Evolutionary conservation across 192 early-diverging fungal genomes (phyloP).

Genomic region (Linnemannia zychae): DNA sequence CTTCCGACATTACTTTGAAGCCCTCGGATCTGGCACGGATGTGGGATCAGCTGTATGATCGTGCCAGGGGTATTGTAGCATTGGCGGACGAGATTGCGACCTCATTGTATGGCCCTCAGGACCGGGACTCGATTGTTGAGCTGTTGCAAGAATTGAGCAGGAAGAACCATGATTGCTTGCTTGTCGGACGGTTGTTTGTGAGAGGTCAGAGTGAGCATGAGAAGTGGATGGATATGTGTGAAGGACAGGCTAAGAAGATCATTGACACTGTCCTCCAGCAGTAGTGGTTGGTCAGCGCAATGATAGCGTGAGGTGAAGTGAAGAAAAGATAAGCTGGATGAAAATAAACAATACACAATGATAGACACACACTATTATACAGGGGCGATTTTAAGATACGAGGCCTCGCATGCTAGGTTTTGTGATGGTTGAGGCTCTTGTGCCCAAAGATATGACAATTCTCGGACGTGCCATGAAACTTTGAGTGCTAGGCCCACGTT

Average conservation of each 20-base stretch:
- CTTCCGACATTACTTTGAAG: constrained; percentile 2
- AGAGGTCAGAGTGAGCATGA: constrained; percentile 46
- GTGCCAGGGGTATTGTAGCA: constrained; percentile 35
- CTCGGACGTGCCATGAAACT: too few species aligned
- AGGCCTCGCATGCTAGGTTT: too few species aligned
- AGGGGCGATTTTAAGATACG: too few species aligned
- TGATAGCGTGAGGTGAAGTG: neutral
- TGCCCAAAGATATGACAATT: too few species aligned
- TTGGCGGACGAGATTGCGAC: constrained; percentile 54
- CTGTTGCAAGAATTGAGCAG: constrained; percentile 36
- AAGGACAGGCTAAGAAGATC: constrained; percentile 51
- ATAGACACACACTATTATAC: too few species aligned
- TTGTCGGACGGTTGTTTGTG: constrained; percentile 43
- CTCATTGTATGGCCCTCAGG: constrained; percentile 55
- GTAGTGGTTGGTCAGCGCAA: neutral
- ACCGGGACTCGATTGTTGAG: constrained; percentile 19
- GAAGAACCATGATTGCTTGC: constrained; percentile 55
- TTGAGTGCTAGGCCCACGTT: neutral
- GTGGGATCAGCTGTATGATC: constrained; percentile 55
- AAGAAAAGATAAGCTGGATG: neutral
- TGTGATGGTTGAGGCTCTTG: too few species aligned
- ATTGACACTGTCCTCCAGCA: constrained; percentile 30
- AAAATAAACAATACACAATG: too few species aligned
- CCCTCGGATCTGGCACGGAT: constrained; percentile 35
- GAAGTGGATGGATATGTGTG: constrained; percentile 57